A percentile compares a stretch with the other conserved stretches of the same genome.
These are phyloP conservation scores for Magnolia officinalis DNA, from an alignment of 164 flowering plant genomes.

Conservation along the genomic window DNA sequence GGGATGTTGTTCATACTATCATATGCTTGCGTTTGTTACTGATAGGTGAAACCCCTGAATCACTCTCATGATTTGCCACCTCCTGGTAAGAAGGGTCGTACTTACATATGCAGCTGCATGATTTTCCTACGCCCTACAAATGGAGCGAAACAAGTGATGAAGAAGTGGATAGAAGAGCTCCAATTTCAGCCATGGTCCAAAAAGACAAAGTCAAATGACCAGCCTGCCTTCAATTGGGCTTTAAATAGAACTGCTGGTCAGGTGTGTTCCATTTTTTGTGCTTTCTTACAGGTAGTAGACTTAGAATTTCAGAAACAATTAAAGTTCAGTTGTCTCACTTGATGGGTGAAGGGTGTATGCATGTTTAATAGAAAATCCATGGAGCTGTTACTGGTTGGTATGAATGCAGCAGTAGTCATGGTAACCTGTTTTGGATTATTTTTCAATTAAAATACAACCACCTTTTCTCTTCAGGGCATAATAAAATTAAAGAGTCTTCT, in stretches of 20 bases:
- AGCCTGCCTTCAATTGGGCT: conserved; percentile 97
- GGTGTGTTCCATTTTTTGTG: conserved; percentile 34
- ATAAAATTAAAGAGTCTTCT: too few relatives aligned
- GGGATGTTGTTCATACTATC: background rate
- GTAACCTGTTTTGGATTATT: too few relatives aligned
- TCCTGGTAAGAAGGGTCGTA: conserved; percentile 94
- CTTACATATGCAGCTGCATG: conserved; percentile 97
- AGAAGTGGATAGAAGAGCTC: conserved; percentile 94
- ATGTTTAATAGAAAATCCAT: too few relatives aligned
- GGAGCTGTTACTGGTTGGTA: too few relatives aligned
- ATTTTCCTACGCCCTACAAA: conserved; percentile 82
- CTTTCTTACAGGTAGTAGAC: too few relatives aligned
- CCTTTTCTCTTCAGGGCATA: too few relatives aligned
- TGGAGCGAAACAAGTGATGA: conserved; percentile 85
- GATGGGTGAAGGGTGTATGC: too few relatives aligned
- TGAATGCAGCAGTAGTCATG: too few relatives aligned
- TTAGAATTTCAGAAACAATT: too few relatives aligned
- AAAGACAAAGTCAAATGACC: conserved; percentile 80
- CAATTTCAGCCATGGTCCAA: conserved; percentile 87
- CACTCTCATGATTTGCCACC: conserved; percentile 91
- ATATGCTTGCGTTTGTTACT: conserved; percentile 13
- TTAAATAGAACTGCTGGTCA: conserved; percentile 70
- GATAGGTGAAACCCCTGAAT: conserved; percentile 82
- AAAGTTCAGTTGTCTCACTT: too few relatives aligned
- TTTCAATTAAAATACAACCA: too few relatives aligned